Base-by-base conservation (phyloP, 108 stramenopile genomes). In the Epithemia pelagica region DNA sequence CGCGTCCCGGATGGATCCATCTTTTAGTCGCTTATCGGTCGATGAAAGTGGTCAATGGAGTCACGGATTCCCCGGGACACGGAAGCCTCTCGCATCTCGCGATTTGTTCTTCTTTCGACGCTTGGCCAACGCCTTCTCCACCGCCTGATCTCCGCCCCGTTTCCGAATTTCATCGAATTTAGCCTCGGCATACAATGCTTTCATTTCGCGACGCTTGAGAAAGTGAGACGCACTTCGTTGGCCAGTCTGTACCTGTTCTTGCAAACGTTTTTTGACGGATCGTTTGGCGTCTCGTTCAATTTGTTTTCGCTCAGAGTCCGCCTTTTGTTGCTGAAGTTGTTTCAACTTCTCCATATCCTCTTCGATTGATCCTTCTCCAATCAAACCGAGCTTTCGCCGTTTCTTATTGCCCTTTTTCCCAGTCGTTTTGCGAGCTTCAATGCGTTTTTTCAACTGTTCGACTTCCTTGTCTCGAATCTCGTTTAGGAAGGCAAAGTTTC, bases 161-260 rank as follows among this genome's bases (percentile, higher is more conserved):
- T 90, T 91, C 1, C 78, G 79, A 59, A 95, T 61, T 60, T 85
- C 90, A 53, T 91, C 90, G 66, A 89, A 87, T 74, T 87, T 90
- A 54, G 90, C 94, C 66, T 95, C 90, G 57, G 87, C 54, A 65
- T 89, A 83, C 82, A 88, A 69, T 59, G 62, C 64, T 63, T 74
- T 71, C 73, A 81, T 59, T 37, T 95, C 94, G 53, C 77, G 75
- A 26, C 85, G 72, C 74, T 95, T 95, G 69, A 79, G 83, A 70
- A 81, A 95, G 29, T 66, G 82, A 2, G 82, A 83, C 15, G 63
- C 53, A 59, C 69, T 64, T 26, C 77, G 65, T 51, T 82, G 78
- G 30, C 89, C 87, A 28, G 68, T 60, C 37, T 75, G 89, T 20
- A 90, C 87, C 20, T 90, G 77, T 10, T 82, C 77, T 27, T 76